These are phyloP conservation scores for Ceratocystis smalleyi DNA, from an alignment of 2,329 filamentous ascomycete genomes.

Conservation along the genomic window DNA sequence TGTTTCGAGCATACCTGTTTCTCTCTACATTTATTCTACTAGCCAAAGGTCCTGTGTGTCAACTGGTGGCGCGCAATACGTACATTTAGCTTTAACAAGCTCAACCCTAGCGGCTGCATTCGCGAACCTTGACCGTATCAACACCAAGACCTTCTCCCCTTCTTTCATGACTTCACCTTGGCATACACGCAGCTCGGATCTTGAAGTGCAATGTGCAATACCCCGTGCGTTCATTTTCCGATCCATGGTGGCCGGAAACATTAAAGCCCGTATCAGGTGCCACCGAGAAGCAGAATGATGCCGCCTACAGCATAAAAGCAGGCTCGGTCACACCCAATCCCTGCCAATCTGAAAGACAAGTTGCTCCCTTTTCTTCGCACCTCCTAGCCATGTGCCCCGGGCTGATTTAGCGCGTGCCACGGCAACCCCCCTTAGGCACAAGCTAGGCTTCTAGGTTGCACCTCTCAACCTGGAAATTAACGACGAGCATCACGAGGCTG, in stretches of 20 bases:
- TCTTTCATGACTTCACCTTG: background rate
- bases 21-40: background rate
- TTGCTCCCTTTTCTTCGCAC: background rate
- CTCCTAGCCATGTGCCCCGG: background rate
- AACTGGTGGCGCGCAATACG: background rate
- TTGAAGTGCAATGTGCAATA: background rate
- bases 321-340: background rate
- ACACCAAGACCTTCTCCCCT: background rate
- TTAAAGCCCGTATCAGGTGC: background rate
- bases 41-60: background rate
- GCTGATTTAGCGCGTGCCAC: slow-evolving; percentile 1
- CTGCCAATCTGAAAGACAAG: background rate
- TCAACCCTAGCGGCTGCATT: background rate
- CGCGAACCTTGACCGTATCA: background rate
- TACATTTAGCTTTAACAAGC: background rate
- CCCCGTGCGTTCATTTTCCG: background rate
- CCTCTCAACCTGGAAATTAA: background rate
- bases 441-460: background rate
- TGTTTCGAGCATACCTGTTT: background rate
- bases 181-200: background rate
- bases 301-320: background rate
- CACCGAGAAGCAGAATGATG: background rate
- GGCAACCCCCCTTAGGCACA: background rate
- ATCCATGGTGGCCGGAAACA: background rate
- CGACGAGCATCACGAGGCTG: background rate